phyloP scores from a whole-genome alignment of 805 yeast genomes.

The Wickerhamomyces bovis region DNA sequence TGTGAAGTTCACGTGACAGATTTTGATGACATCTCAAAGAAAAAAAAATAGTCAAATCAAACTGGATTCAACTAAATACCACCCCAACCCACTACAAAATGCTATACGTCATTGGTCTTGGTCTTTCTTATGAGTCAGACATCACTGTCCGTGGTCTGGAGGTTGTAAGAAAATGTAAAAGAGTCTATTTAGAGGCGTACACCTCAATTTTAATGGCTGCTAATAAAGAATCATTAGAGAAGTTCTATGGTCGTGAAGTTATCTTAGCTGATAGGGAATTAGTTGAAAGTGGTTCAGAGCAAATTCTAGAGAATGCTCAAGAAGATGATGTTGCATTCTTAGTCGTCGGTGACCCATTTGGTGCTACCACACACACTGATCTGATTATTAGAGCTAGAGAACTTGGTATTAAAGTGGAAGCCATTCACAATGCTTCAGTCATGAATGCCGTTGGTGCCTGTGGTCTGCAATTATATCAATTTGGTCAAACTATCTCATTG shows the following conservation, averaged over 20 bases:
- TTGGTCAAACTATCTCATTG: conserved; percentile 95
- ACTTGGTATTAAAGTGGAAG: conserved; percentile 67
- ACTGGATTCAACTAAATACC: background rate
- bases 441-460: conserved; percentile 99
- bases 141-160: conserved; percentile 94
- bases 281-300: conserved; percentile 85
- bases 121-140: conserved; percentile 82
- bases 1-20: background rate
- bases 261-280: conserved; percentile 90
- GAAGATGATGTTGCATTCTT: conserved; percentile 84
- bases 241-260: conserved; percentile 79
- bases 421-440: conserved; percentile 91
- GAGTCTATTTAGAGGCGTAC: conserved; percentile 94
- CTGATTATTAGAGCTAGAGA: conserved; percentile 88
- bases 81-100: conserved; percentile 31
- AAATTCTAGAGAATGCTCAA: conserved; percentile 70
- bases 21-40: no score
- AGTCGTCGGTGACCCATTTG: conserved; percentile 97
- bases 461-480: conserved; percentile 89
- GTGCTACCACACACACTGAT: conserved; percentile 98
- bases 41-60: no score
- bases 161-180: conserved; percentile 70
- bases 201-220: conserved; percentile 96
- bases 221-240: conserved; percentile 63
- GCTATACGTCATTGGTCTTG: conserved; percentile 89